Evolutionary conservation across 129 eudicot genomes (phyloP), one percentile per base, ranked within the genome.

Genomic region (Silybum marianum): DNA sequence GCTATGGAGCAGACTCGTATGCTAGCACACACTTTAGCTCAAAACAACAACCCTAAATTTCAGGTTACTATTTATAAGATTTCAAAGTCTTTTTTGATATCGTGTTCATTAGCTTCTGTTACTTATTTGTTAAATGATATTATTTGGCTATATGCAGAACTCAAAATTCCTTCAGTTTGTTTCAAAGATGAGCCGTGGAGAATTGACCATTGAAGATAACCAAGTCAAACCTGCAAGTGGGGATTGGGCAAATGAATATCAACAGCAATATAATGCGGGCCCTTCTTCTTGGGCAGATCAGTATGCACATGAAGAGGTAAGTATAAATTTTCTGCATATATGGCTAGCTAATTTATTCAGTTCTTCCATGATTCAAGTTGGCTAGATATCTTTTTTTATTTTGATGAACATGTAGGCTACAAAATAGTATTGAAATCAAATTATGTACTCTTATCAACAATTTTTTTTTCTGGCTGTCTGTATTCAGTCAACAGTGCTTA

Each of bases 131-230:
- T 80, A 0, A 32, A 32, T 75, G 36, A 68, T 78, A 23, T 76
- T 68, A 54, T 83, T 68, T 74, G 86, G 87, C 34, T 0, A 83
- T 62, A 24, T 81, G 83, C 78, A 95, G 99, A 95, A 95, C 73
- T 95, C 99, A 21, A 95, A 91, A 85, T 95, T 95, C 81, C 90
- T 92, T 84, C 98, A 93, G 65, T 93, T 95, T 91, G 93, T 95
- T 65, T 95, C 99, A 32, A 95, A 95, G 92, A 95, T 95, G 99
- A 95, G 99, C 78, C 98, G 97, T 70, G 99, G 99, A 36, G 99
- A 95, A 83, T 71, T 95, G 58, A 88, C 90, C 66, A 89, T 93
- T 32, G 97, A 90, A 84, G 99, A 91, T 75, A 93, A 95, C 80
- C 98, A 92, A 82, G 76, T 95, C 82, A 92, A 88, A 86, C 89